Percentiles rank a stretch among this genome's conserved stretches.
These are phyloP conservation scores for Fomitiporia mediterranea DNA, from an alignment of 1,284 basidiomycete genomes.

Conservation along the genomic window DNA sequence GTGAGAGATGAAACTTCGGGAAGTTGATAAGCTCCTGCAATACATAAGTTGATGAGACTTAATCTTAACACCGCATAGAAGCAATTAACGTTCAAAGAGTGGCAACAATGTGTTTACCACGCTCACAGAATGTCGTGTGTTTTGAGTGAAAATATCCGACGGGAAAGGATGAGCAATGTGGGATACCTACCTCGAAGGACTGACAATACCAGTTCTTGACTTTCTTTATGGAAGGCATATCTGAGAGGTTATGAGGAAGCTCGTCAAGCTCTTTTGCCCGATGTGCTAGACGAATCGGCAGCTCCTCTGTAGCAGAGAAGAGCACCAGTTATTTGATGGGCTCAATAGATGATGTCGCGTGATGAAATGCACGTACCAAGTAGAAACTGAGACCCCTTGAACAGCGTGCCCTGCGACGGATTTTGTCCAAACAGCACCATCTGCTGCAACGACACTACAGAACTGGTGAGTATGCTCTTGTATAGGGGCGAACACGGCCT, in stretches of 20 bases:
- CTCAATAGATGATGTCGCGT: not conserved
- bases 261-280: constrained; percentile 96
- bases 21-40: constrained; percentile 82
- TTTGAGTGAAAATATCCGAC: not conserved
- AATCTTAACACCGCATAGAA: constrained; percentile 1
- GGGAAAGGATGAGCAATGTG: not conserved
- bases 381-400: constrained; percentile 82
- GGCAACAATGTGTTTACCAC: too few relatives aligned
- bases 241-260: constrained; percentile 86
- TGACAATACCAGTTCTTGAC: constrained; percentile 99
- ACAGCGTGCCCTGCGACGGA: constrained; percentile 81
- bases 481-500: not conserved
- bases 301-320: constrained; percentile 56
- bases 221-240: constrained; percentile 91
- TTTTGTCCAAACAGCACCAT: constrained; percentile 89
- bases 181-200: constrained; percentile 81
- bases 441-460: constrained; percentile 81
- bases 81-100: too few relatives aligned
- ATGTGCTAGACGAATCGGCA: constrained; percentile 93
- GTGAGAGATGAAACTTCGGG: constrained; percentile 68
- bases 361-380: constrained; percentile 43
- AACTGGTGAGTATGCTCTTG: not conserved
- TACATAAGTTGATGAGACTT: not conserved
- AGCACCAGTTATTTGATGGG: not conserved
- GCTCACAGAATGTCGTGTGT: not conserved